phyloP scores from a whole-genome alignment of 768 basidiomycete genomes.

The Coprinellus aureogranulatus region DNA sequence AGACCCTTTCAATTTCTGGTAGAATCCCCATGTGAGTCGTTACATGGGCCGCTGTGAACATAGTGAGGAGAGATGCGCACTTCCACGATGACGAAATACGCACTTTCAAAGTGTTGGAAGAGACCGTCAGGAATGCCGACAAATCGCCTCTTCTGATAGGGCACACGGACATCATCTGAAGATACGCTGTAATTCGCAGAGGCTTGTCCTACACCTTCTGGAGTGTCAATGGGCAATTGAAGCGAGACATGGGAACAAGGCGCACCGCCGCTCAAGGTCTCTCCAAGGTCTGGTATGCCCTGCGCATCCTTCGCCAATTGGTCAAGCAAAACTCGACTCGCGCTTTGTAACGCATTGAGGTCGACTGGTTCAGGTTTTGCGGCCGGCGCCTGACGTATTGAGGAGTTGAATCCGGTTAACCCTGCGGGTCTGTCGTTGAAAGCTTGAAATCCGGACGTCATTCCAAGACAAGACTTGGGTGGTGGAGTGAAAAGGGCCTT shows the following conservation, averaged over 20 bases:
- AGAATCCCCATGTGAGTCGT: slow-evolving; percentile 87
- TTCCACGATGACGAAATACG: slow-evolving; percentile 18
- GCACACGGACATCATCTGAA: slow-evolving; percentile 74
- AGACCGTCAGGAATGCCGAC: slow-evolving; percentile 75
- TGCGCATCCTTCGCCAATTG: slow-evolving; percentile 71
- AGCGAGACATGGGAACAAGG: slow-evolving; percentile 8
- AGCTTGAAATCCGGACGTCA: slow-evolving; percentile 5
- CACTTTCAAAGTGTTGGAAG: slow-evolving; percentile 77
- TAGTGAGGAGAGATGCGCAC: slow-evolving; percentile 9
- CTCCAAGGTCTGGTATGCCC: slow-evolving; percentile 72
- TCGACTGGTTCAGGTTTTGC: slow-evolving; percentile 47
- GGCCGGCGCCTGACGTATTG: neutral
- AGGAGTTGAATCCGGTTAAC: neutral
- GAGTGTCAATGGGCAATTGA: slow-evolving; percentile 9
- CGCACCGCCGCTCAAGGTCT: slow-evolving; percentile 62
- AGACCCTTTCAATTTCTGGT: slow-evolving; percentile 90
- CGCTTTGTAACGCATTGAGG: slow-evolving; percentile 59
- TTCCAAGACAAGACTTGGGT: neutral
- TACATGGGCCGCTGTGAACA: slow-evolving; percentile 54
- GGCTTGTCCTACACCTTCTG: slow-evolving; percentile 59
- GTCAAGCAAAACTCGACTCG: slow-evolving; percentile 65
- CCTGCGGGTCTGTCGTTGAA: neutral
- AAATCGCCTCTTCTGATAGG: slow-evolving; percentile 75
- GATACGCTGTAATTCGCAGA: slow-evolving; percentile 79
- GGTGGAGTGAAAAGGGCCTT: neutral